Evolutionary conservation across 2,329 filamentous ascomycete genomes (phyloP).

Genomic region (Fusarium subtropicale): DNA sequence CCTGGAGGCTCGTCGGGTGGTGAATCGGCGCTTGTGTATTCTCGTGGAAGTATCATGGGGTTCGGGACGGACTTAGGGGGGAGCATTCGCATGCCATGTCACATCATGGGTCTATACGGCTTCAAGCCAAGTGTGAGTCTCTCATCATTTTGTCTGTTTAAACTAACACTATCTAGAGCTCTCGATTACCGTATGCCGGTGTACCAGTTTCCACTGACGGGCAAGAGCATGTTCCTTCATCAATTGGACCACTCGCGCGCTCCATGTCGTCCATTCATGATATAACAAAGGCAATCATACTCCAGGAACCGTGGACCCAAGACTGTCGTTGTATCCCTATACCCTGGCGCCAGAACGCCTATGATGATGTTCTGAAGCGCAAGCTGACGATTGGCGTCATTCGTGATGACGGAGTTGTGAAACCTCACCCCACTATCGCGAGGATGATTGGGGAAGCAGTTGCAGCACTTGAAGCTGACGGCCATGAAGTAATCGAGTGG

Average conservation of each 20-base stretch:
- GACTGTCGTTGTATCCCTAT: slow-evolving; percentile 66
- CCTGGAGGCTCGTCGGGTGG: slow-evolving; percentile 47
- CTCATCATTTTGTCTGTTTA: fast-evolving
- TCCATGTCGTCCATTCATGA: slow-evolving; percentile 57
- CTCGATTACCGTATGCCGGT: slow-evolving; percentile 67
- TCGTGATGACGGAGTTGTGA: slow-evolving; percentile 65
- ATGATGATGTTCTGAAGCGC: slow-evolving; percentile 53
- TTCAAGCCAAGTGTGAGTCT: slow-evolving; percentile 47
- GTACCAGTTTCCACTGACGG: slow-evolving; percentile 71
- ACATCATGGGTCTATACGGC: slow-evolving; percentile 43
- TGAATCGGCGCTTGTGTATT: slow-evolving; percentile 37
- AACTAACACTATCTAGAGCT: slow-evolving; percentile 55
- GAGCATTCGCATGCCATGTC: slow-evolving; percentile 45
- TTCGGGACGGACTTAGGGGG: slow-evolving; percentile 47
- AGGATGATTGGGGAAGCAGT: slow-evolving; percentile 57
- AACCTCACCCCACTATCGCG: slow-evolving; percentile 64
- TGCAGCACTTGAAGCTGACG: slow-evolving; percentile 55
- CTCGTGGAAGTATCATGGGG: slow-evolving; percentile 37
- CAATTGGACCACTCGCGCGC: slow-evolving; percentile 69
- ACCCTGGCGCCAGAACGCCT: slow-evolving; percentile 63
- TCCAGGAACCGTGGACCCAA: slow-evolving; percentile 62
- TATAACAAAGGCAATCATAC: slow-evolving; percentile 60
- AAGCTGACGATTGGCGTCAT: slow-evolving; percentile 64
- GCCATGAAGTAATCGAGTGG: slow-evolving; percentile 68
- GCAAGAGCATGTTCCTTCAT: slow-evolving; percentile 72